Base-by-base conservation (phyloP, 2,329 filamentous ascomycete species). In the Chaetomiaceae sp. region DNA sequence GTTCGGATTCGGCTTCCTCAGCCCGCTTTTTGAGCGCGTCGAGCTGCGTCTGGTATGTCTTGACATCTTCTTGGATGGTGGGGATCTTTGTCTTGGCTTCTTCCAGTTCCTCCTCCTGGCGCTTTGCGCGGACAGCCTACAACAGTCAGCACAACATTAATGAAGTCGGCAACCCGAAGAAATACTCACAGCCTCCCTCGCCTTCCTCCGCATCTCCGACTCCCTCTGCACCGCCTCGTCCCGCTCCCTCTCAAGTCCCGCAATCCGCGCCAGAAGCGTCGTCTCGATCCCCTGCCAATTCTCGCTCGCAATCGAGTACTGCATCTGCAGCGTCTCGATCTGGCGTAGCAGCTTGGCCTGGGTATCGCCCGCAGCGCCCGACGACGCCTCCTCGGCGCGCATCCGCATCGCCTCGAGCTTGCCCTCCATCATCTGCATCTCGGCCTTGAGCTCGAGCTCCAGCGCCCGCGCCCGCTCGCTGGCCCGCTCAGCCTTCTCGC, bases 221-320 rank as follows among this genome's bases (percentile, higher is more conserved):
- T 99, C 94, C 54, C 89, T 84, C 61, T 85, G 85, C 46, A 84
- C 78, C 8, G 89, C 82, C 64, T 99, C 94, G 65, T 97, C 91
- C 52, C 89, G 83, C 69, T 99, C 95, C 66, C 88, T 94, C 68
- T 99, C 94, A 9, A 97, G 75, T 46, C 76, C 85, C 4, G 85
- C 79, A 11, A 94, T 79, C 53, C 91, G 83, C 20, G 89, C 83
- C 47, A 92, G 80, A 29, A 99, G 72, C 2, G 89, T 95, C 9
- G 88, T 83, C 69, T 99, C 92, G 57, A 99, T 95, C 0, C 91
- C 89, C 66, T 96, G 91, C 94, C 95, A 99, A 64, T 99, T 99
- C 65, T 95, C 90, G 61, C 89, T 94, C 1, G 94, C 94, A 51
- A 95, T 85, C 1, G 91, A 85, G 70, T 99, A 96, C 68, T 99